Evolutionary conservation across 2,329 filamentous ascomycete species (phyloP).

Genomic region (Penicillium paneum): DNA sequence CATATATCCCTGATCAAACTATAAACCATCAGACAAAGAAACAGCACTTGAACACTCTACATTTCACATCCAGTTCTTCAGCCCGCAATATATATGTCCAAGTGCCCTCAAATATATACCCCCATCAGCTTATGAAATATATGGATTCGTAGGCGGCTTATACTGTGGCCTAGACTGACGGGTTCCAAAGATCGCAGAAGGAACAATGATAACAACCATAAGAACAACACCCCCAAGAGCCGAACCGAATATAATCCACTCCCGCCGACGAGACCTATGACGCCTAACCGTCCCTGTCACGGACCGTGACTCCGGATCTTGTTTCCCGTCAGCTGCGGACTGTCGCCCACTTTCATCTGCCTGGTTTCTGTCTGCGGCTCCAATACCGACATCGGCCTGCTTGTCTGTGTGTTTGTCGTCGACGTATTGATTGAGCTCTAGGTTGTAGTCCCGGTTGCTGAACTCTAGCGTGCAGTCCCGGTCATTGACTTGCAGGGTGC

Average conservation of each 20-base stretch:
- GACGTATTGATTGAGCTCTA: slow-evolving; percentile 2
- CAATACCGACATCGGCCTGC: neutral
- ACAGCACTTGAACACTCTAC: neutral
- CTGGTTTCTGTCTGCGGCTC: neutral
- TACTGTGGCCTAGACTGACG: slow-evolving; percentile 1
- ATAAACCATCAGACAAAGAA: neutral
- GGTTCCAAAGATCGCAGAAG: slow-evolving; percentile 5
- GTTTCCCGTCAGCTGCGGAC: neutral
- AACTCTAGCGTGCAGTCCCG: slow-evolving; percentile 4
- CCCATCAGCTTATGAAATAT: neutral
- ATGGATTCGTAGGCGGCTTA: neutral
- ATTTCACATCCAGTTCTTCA: neutral
- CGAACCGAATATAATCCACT: slow-evolving; percentile 4
- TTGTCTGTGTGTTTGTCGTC: neutral
- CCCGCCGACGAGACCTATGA: neutral
- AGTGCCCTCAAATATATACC: neutral
- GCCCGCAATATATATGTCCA: neutral
- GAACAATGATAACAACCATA: slow-evolving; percentile 9
- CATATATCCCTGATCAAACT: neutral
- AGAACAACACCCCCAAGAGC: slow-evolving; percentile 1
- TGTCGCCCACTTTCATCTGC: neutral
- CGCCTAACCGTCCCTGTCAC: slow-evolving; percentile 3
- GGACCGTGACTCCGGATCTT: slow-evolving; percentile 1
- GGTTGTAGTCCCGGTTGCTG: neutral
- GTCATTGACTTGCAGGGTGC: slow-evolving; percentile 1